Base-by-base conservation (phyloP, 352 stramenopile genomes). In the Blastocystis hominis region DNA sequence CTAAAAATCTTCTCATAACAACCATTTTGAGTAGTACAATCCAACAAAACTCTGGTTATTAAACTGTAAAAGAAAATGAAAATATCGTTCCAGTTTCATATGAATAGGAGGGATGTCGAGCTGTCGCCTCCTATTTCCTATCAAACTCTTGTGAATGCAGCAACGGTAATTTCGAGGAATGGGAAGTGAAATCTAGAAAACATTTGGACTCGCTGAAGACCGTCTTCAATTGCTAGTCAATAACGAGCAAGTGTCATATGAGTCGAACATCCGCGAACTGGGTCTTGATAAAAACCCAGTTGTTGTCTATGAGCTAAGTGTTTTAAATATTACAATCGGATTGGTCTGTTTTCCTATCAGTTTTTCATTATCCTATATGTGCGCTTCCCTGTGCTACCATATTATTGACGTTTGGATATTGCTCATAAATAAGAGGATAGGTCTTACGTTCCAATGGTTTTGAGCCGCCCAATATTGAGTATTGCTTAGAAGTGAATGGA, bases 61-160 rank as follows among this genome's bases (percentile, higher is more conserved):
- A 30, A 30, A 30, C 24, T 30, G 24, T 30, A 30, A 30, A 30
- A 30, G 24, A 30, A 30, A 30, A 30, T 84, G 72, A 15, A 54
- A 24, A 64, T 84, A 50, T 34, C 72, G 20, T 84, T 84, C 68
- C n/a, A 15, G 68, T 84, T 66, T 47, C 56, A 69, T 47, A 66
- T 66, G 38, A 84, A 66, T n/a, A 30, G 34, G 13, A 40, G 6
- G 10, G 68, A 84, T 46, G 17, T 84, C 13, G 44, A 84, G 44
- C 24, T 84, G 7, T 24, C 66, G 9, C 13, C 42, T 84, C 72
- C 72, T 55, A 54, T 84, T n/a, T 68, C 72, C 13, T 84, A 84
- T 53, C 44, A 84, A 38, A 64, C 50, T 38, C 50, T 84, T 5
- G 13, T 84, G 13, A 40, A 34, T 24, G 72, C 47, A 3, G 72